phyloP scores from a whole-genome alignment of 192 early-diverging fungal genomes.

The Nowakowskiella sp. region DNA sequence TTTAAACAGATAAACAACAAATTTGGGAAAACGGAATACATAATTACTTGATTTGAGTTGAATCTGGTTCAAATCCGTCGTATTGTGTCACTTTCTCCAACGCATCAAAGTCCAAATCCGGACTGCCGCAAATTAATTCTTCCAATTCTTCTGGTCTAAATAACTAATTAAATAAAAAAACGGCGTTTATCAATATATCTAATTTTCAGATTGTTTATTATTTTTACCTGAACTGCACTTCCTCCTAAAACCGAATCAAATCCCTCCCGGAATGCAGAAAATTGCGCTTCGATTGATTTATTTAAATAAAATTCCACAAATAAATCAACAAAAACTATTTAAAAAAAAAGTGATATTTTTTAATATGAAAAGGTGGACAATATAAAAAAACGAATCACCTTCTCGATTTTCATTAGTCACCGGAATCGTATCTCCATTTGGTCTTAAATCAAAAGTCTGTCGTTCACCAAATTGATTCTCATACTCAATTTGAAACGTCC shows the following conservation, averaged over 20 bases:
- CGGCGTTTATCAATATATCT: not conserved
- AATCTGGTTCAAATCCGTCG: conserved; percentile 67
- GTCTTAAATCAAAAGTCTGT: conserved; percentile 56
- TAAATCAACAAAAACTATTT: conserved; percentile 67
- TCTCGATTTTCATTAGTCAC: conserved; percentile 67
- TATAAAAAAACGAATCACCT: conserved; percentile 36
- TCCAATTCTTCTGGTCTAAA: conserved; percentile 87
- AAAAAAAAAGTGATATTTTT: conserved; percentile 58
- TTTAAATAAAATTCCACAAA: conserved; percentile 77
- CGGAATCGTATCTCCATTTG: conserved; percentile 50
- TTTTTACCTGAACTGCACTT: conserved; percentile 59
- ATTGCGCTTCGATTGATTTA: conserved; percentile 56
- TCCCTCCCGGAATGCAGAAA: conserved; percentile 73
- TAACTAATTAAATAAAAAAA: no score
- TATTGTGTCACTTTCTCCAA: conserved; percentile 72
- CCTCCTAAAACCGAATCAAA: conserved; percentile 81
- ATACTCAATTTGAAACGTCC: conserved; percentile 73
- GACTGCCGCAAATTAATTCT: conserved; percentile 77
- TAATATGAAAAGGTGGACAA: conserved; percentile 49
- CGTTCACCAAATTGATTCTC: conserved; percentile 51
- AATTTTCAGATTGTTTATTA: not conserved
- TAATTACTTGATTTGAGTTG: conserved; percentile 51
- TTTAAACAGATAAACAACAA: conserved; percentile 3
- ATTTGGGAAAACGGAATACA: not conserved
- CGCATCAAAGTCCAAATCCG: conserved; percentile 73